Evolutionary conservation across 345 rosid species (phyloP).

Genomic region (Sapria himalayana): DNA sequence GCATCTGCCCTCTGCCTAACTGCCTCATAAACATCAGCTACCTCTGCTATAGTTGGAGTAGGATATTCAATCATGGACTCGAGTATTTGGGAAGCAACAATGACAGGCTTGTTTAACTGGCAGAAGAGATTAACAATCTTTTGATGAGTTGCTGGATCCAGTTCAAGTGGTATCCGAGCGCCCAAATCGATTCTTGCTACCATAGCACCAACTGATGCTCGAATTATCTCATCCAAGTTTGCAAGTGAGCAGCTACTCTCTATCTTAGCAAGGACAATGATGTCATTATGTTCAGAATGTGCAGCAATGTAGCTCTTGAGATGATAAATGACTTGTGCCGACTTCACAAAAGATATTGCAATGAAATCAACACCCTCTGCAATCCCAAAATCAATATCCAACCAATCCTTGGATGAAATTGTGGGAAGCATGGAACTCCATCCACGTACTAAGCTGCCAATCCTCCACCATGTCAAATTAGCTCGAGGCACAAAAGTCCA

Average conservation of each 20-base stretch:
- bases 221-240: constrained; percentile 34
- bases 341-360: no score
- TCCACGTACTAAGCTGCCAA: no score
- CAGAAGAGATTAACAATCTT: constrained; percentile 7
- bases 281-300: no score
- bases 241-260: constrained; percentile 49
- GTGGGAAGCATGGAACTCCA: no score
- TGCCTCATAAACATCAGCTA: constrained; percentile 12
- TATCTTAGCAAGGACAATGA: constrained; percentile 45
- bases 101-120: constrained; percentile 10
- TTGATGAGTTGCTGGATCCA: constrained; percentile 7
- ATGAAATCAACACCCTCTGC: no score
- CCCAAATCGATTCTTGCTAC: constrained; percentile 12
- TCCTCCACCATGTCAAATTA: no score
- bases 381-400: no score
- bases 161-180: constrained; percentile 10
- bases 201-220: constrained; percentile 18
- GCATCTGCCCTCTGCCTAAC: constrained; percentile 12
- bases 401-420: no score
- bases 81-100: constrained; percentile 12
- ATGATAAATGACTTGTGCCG: no score
- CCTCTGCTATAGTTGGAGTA: constrained; percentile 13
- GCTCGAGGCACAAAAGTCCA: no score
- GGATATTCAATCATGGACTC: constrained; percentile 13
- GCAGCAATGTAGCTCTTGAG: no score